Evolutionary conservation across 1,284 basidiomycete species (phyloP).

Genomic region (Malassezia slooffiae): DNA sequence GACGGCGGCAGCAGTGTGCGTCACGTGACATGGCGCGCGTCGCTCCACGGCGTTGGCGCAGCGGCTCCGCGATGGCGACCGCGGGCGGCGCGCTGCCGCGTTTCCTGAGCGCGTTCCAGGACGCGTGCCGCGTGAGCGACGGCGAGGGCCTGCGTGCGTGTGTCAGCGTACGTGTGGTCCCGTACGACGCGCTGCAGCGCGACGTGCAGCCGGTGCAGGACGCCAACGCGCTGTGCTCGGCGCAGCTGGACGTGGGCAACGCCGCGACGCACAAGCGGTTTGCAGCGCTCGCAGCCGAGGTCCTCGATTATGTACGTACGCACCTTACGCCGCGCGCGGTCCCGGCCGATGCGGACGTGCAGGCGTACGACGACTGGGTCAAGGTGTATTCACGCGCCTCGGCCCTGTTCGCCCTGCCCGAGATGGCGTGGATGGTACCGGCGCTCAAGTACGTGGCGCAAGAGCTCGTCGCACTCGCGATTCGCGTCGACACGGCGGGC

Average conservation of each 20-base stretch:
- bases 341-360: too few species aligned
- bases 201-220: too few species aligned
- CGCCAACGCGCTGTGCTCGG: too few species aligned
- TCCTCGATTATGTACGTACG: background rate
- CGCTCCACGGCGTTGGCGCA: too few species aligned
- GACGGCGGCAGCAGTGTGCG: background rate
- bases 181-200: too few species aligned
- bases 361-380: constrained; percentile 29
- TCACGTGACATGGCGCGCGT: constrained; percentile 8
- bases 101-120: background rate
- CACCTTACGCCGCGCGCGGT: background rate
- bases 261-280: constrained; percentile 5
- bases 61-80: too few species aligned
- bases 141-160: too few species aligned
- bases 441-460: constrained; percentile 22
- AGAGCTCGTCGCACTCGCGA: constrained; percentile 21
- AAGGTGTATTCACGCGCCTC: constrained; percentile 33
- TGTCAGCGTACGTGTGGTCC: too few species aligned
- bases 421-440: constrained; percentile 43
- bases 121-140: background rate
- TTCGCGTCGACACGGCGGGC: constrained; percentile 13
- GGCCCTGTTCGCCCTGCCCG: constrained; percentile 38
- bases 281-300: background rate
- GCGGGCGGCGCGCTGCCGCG: too few species aligned
- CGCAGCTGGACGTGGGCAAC: too few species aligned